Evolutionary conservation across 768 basidiomycete genomes (phyloP).

Genomic region (Phanerochaete sordida): DNA sequence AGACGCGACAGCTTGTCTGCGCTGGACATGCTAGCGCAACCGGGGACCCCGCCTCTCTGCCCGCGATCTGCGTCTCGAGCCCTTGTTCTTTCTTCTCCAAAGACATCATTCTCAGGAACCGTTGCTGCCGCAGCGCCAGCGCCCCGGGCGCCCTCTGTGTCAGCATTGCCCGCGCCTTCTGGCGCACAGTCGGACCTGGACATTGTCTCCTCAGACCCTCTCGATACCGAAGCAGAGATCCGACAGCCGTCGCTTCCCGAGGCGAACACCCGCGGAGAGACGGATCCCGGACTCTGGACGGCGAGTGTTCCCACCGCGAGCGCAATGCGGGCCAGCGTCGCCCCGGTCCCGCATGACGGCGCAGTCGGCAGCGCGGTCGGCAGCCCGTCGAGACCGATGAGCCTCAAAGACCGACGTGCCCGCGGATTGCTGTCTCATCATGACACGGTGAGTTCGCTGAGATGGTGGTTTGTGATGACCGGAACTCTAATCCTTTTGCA

Average conservation of each 20-base stretch:
- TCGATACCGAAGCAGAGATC: background rate
- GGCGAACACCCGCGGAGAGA: background rate
- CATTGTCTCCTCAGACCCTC: background rate
- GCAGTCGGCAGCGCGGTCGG: no score
- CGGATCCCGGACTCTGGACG: background rate
- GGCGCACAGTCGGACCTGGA: background rate
- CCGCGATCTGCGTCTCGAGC: no score
- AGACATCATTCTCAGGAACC: no score
- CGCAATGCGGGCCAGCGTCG: background rate
- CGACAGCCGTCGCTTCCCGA: background rate
- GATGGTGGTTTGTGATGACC: background rate
- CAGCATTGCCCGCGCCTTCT: no score
- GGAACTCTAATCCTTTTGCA: background rate
- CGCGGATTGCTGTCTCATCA: constrained; percentile 8
- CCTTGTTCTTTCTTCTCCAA: no score
- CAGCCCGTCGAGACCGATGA: constrained; percentile 18
- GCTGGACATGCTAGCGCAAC: no score
- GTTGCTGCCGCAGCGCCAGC: no score
- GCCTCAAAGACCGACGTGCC: constrained; percentile 20
- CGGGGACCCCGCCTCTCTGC: no score
- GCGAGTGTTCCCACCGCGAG: background rate
- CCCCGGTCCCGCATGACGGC: background rate
- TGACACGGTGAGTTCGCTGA: constrained; percentile 9
- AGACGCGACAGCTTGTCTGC: background rate
- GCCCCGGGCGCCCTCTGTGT: no score